These are phyloP conservation scores for Lomentospora prolificans DNA, from an alignment of 2,329 filamentous ascomycete genomes.

Conservation along the genomic window DNA sequence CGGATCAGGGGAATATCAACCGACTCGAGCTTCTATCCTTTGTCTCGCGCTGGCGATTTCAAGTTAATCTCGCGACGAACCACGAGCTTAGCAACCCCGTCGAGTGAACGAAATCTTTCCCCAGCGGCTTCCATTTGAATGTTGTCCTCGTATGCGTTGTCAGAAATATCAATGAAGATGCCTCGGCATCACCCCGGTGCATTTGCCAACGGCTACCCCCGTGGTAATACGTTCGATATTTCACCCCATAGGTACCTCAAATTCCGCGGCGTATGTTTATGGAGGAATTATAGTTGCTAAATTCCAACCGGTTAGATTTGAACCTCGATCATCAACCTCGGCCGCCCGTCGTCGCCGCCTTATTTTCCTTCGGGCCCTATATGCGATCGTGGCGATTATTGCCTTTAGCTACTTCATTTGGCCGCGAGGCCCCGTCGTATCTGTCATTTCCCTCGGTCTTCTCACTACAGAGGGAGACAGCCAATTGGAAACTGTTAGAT, in stretches of 20 bases:
- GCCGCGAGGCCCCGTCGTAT: slow-evolving; percentile 53
- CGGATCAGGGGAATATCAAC: neutral
- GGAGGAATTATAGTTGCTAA: neutral
- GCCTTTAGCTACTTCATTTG: slow-evolving; percentile 69
- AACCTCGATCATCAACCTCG: slow-evolving; percentile 66
- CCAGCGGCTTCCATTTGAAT: too few species aligned
- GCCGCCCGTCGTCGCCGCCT: slow-evolving; percentile 64
- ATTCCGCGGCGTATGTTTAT: too few species aligned
- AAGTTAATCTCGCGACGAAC: too few species aligned
- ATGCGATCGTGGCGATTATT: slow-evolving; percentile 47
- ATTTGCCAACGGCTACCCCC: slow-evolving; percentile 77
- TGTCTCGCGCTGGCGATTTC: neutral
- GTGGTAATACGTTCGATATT: slow-evolving; percentile 72
- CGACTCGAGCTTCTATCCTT: neutral
- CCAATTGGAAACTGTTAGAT: slow-evolving; percentile 88
- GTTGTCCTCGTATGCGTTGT: slow-evolving; percentile 3
- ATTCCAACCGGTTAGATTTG: slow-evolving; percentile 51
- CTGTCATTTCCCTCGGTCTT: slow-evolving; percentile 58
- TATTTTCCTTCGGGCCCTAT: slow-evolving; percentile 58
- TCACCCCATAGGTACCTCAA: slow-evolving; percentile 70
- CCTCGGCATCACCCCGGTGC: slow-evolving; percentile 68
- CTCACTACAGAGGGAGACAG: slow-evolving; percentile 58
- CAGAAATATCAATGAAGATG: slow-evolving; percentile 54
- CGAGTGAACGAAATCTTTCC: neutral
- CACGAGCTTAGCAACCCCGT: too few species aligned